A percentile compares a stretch with the other conserved stretches of the same genome.
Evolutionary conservation across 2,329 filamentous ascomycete genomes (phyloP).

Genomic region (Leptographium galeiforme): DNA sequence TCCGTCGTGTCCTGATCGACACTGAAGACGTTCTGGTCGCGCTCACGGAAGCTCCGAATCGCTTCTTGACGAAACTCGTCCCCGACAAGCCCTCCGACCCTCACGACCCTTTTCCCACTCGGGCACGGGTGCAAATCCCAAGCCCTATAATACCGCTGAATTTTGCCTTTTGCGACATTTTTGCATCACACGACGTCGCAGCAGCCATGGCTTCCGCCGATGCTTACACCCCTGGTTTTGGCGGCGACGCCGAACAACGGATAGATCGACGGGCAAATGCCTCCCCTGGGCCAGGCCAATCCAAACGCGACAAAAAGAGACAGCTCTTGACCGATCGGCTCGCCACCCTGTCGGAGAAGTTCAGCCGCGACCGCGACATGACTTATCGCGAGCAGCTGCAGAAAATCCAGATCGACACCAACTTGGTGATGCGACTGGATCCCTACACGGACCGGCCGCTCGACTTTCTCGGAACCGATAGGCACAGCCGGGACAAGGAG

Average conservation of each 20-base stretch:
- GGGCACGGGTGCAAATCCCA: not conserved
- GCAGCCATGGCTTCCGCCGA: constrained; percentile 2
- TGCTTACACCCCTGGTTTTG: not conserved
- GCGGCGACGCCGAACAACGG: constrained; percentile 1
- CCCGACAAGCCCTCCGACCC: too few relatives aligned
- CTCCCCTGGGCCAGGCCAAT: constrained; percentile 31
- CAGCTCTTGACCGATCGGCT: constrained; percentile 72
- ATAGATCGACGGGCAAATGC: constrained; percentile 15
- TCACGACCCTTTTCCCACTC: too few relatives aligned
- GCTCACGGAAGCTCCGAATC: too few relatives aligned
- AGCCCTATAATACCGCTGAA: not conserved
- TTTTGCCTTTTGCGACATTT: not conserved
- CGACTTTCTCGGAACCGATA: constrained; percentile 19
- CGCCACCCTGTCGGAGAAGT: constrained; percentile 59
- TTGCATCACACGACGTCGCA: not conserved
- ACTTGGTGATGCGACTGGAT: constrained; percentile 71
- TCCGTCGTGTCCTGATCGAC: not conserved
- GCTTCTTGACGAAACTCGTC: too few relatives aligned
- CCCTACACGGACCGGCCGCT: constrained; percentile 48
- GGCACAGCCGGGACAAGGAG: constrained; percentile 18
- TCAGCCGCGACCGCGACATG: constrained; percentile 66
- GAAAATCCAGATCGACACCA: constrained; percentile 84
- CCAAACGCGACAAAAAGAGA: constrained; percentile 83
- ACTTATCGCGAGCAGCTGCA: constrained; percentile 83
- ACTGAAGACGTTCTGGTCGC: too few relatives aligned